Conservation (phyloP, 1,284 basidiomycete genomes). For the Exobasidium cylindrosporum region DNA sequence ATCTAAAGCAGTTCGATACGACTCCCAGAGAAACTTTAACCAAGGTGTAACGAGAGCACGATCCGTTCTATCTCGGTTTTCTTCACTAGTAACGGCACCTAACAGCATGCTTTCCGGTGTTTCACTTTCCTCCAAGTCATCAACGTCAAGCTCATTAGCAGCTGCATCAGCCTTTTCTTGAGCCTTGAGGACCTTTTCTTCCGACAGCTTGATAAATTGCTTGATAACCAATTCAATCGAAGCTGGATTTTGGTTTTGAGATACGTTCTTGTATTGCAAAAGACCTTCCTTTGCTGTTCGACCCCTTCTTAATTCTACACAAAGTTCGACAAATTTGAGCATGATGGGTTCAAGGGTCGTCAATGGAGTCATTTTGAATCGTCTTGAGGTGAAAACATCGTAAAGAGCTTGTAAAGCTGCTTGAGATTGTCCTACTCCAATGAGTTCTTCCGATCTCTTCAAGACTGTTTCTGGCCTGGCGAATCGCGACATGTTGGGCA, state of each 20-base stretch:
- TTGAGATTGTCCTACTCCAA: slow-evolving; percentile 82
- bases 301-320: slow-evolving; percentile 90
- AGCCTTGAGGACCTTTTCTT: slow-evolving; percentile 64
- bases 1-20: slow-evolving; percentile 92
- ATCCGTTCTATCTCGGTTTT: slow-evolving; percentile 92
- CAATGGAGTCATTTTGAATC: slow-evolving; percentile 87
- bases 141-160: slow-evolving; percentile 54
- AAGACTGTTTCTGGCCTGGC: slow-evolving; percentile 86
- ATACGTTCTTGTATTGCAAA: slow-evolving; percentile 70
- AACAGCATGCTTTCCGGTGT: slow-evolving; percentile 87
- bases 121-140: slow-evolving; percentile 65
- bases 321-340: slow-evolving; percentile 83
- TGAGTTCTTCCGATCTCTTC: slow-evolving; percentile 82
- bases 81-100: slow-evolving; percentile 82
- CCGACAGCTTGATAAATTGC: slow-evolving; percentile 80
- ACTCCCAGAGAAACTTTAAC: slow-evolving; percentile 98
- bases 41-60: slow-evolving; percentile 92
- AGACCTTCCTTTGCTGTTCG: slow-evolving; percentile 90
- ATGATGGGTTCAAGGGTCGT: slow-evolving; percentile 91
- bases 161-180: slow-evolving; percentile 53
- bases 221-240: slow-evolving; percentile 92
- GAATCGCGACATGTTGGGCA: slow-evolving; percentile 68
- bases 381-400: slow-evolving; percentile 88
- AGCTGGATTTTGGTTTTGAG: slow-evolving; percentile 81
- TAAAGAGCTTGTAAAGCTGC: slow-evolving; percentile 84